These are phyloP conservation scores for Paraphaeosphaeria minitans DNA, from an alignment of 2,329 filamentous ascomycete genomes.

Conservation along the genomic window DNA sequence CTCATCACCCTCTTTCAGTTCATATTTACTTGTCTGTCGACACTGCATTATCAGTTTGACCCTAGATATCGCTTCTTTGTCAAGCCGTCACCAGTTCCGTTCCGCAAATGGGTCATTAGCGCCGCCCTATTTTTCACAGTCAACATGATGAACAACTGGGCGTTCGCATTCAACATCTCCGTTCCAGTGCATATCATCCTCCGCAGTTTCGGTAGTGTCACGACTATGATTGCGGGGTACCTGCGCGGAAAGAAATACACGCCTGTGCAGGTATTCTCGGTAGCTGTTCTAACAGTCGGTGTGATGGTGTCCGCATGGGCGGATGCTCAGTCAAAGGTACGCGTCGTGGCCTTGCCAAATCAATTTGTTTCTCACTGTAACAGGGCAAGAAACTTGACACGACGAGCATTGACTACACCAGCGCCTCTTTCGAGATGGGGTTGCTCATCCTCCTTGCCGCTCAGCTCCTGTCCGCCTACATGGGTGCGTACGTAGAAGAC, in stretches of 20 bases:
- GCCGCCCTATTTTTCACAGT: conserved; percentile 90
- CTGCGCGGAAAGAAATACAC: conserved; percentile 86
- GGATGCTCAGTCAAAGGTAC: conserved; percentile 82
- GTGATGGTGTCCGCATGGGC: conserved; percentile 89
- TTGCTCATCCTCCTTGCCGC: conserved; percentile 84
- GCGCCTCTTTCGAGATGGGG: conserved; percentile 66
- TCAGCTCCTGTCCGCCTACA: conserved; percentile 87
- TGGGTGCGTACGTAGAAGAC: conserved; percentile 93
- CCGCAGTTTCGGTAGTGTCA: conserved; percentile 91
- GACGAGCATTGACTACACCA: conserved; percentile 45
- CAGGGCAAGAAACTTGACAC: conserved; percentile 52
- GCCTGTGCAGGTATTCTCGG: conserved; percentile 77
- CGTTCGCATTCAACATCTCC: conserved; percentile 95
- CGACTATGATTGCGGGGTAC: conserved; percentile 90
- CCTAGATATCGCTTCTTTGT: conserved; percentile 72
- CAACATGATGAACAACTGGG: conserved; percentile 96
- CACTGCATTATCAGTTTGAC: conserved; percentile 53
- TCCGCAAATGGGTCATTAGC: conserved; percentile 84
- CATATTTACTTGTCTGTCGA: conserved; percentile 66
- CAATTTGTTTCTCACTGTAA: conserved; percentile 10
- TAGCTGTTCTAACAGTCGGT: conserved; percentile 81
- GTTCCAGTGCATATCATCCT: conserved; percentile 97
- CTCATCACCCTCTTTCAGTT: conserved; percentile 59
- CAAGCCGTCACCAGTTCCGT: conserved; percentile 76
- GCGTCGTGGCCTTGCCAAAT: conserved; percentile 13